Evolutionary conservation across 2,329 filamentous ascomycete genomes (phyloP), one percentile per base, ranked within the genome.

Genomic region (Lachnellula subtilissima): DNA sequence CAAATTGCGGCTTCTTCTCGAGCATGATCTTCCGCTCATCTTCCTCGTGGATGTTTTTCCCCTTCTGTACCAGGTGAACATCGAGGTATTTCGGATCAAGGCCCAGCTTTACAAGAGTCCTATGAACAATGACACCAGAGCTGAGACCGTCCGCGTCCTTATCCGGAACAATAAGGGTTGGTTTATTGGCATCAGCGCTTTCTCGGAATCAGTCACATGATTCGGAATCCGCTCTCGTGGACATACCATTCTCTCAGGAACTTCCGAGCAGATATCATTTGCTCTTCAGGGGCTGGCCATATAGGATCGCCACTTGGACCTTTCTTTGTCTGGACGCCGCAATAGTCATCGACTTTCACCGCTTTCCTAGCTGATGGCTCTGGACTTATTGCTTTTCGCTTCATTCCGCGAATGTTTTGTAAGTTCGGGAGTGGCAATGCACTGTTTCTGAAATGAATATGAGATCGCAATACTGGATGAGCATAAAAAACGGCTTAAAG

Each of bases 101-200:
- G 2, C 85, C 85, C 0, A 88, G 77, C 1, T 81, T 70, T 1
- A 78, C 69, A 3, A 88, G 73, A 0, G 84, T 86, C 53, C 78
- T 80, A 54, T 81, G 74, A 2, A 88, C 67, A 32, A 88, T 87
- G 1, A 80, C 79, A 0, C 85, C 86, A 2, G 85, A 82, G 2
- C 80, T 80, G 3, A 89, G 72, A 0, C 85, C 86, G 67, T 88
- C 85, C 2, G 84, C 84, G 62, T 88, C 85, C 64, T 87, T 88
- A 65, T 88, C 85, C 0, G 86, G 86, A 0, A 87, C 76, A 14
- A 89, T 82, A 17, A 88, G 69, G 1, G 79, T 81, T 37, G 71
- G 74, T 54, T 81, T 75, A 9, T 76, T 70, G 11, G 79, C 71
- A 15, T 72, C 64, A 17, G 77, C 82, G 67, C 83, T 85, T 35